A percentile compares a stretch with the other conserved stretches of the same genome.
phyloP scores from a whole-genome alignment of 257 asterid genomes.

The Petunia axillaris region DNA sequence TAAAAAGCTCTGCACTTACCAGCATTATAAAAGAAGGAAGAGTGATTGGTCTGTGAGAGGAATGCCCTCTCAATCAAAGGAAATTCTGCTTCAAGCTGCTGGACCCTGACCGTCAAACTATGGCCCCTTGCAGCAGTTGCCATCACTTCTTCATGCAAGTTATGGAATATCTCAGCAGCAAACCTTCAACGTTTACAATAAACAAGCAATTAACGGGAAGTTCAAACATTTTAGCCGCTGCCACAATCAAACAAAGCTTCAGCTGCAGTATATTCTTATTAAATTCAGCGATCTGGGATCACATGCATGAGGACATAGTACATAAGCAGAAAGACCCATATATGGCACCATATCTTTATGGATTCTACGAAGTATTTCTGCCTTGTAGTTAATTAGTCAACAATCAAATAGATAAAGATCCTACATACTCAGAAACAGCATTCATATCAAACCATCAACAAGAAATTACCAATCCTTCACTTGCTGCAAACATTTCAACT shows the following conservation, averaged over 20 bases:
- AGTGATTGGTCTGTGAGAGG: constrained; percentile 85
- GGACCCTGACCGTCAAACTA: constrained; percentile 72
- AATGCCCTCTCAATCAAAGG: constrained; percentile 82
- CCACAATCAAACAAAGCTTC: constrained; percentile 13
- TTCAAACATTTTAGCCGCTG: background rate
- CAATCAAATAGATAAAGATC: constrained; percentile 5
- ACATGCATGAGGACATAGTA: background rate
- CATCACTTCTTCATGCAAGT: constrained; percentile 89
- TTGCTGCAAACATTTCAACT: background rate
- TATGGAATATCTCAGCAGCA: constrained; percentile 93
- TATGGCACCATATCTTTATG: background rate
- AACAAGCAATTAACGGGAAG: constrained; percentile 31
- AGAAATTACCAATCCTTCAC: background rate
- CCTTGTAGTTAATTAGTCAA: constrained; percentile 8
- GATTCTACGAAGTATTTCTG: background rate
- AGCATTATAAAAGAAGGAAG: constrained; percentile 68
- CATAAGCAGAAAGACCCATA: constrained; percentile 6
- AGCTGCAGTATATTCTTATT: background rate
- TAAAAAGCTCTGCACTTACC: constrained; percentile 48
- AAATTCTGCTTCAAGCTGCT: constrained; percentile 85
- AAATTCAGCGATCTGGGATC: background rate
- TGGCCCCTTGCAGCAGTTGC: constrained; percentile 95
- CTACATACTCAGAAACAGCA: background rate
- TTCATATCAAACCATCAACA: background rate
- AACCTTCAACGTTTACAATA: constrained; percentile 69